phyloP scores from a whole-genome alignment of 2,329 filamentous ascomycete species.

The Metarhizium robertsii region DNA sequence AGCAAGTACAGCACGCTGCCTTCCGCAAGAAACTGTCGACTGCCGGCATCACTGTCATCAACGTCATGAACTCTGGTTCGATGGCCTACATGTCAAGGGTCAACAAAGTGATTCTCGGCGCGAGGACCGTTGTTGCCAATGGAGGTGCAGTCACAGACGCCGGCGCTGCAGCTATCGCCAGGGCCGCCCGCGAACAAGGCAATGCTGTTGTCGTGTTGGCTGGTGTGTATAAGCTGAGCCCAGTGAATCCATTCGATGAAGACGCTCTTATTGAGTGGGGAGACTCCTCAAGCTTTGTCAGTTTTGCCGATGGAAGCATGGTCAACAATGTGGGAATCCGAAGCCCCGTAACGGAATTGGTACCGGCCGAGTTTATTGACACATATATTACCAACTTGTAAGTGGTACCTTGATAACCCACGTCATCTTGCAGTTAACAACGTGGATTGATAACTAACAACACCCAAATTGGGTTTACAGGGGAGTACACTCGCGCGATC shows the following conservation, averaged over 20 bases:
- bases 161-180: constrained; percentile 75
- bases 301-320: constrained; percentile 70
- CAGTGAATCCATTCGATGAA: constrained; percentile 76
- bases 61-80: constrained; percentile 74
- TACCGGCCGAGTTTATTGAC: constrained; percentile 66
- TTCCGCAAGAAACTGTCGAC: constrained; percentile 71
- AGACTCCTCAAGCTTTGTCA: constrained; percentile 65
- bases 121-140: constrained; percentile 79
- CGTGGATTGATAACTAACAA: not conserved
- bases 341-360: constrained; percentile 74
- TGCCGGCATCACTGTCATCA: constrained; percentile 72
- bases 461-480: constrained; percentile 22
- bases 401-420: constrained; percentile 15
- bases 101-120: constrained; percentile 88
- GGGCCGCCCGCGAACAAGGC: constrained; percentile 72
- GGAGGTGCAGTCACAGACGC: constrained; percentile 77
- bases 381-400: constrained; percentile 74
- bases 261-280: constrained; percentile 81
- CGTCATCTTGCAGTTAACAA: constrained; percentile 2
- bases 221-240: constrained; percentile 89
- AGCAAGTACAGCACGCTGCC: constrained; percentile 35
- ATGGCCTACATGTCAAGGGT: constrained; percentile 93
- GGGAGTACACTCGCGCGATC: constrained; percentile 59
- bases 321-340: constrained; percentile 70
- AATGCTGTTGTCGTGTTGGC: constrained; percentile 82